A percentile compares a stretch with the other conserved stretches of the same genome.
These are phyloP conservation scores for Botrytis elliptica DNA, from an alignment of 2,329 filamentous ascomycete genomes.

Conservation along the genomic window DNA sequence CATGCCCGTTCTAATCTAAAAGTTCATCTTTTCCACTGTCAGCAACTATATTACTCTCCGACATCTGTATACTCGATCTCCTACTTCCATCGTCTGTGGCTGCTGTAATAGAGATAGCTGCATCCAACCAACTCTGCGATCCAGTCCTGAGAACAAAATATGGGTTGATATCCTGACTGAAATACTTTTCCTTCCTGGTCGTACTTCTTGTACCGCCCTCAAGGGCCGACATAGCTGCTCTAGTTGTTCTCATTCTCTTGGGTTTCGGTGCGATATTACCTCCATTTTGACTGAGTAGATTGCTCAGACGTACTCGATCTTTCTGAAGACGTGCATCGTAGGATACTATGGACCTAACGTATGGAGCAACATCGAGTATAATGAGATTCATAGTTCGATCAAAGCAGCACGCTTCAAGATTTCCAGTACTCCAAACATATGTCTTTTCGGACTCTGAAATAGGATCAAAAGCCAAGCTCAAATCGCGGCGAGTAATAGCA, in stretches of 20 bases:
- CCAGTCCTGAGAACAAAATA: slow-evolving; percentile 65
- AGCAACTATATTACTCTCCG: background rate
- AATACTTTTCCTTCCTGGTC: slow-evolving; percentile 71
- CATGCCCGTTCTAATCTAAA: background rate
- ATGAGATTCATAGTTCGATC: slow-evolving; percentile 68
- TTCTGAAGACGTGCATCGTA: slow-evolving; percentile 71
- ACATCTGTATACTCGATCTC: slow-evolving; percentile 16
- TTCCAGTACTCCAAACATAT: slow-evolving; percentile 36
- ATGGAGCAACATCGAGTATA: slow-evolving; percentile 79
- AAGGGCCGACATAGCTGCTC: slow-evolving; percentile 72
- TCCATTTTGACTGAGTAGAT: slow-evolving; percentile 59
- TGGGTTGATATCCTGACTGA: slow-evolving; percentile 60
- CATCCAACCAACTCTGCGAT: slow-evolving; percentile 33
- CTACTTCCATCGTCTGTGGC: slow-evolving; percentile 13
- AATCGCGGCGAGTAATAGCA: slow-evolving; percentile 50
- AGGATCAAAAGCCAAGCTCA: slow-evolving; percentile 60
- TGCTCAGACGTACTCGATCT: slow-evolving; percentile 62
- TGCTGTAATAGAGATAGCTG: slow-evolving; percentile 18
- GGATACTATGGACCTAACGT: slow-evolving; percentile 79
- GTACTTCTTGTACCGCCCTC: slow-evolving; percentile 69
- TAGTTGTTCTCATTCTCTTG: slow-evolving; percentile 67
- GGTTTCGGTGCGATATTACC: slow-evolving; percentile 45
- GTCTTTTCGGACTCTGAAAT: slow-evolving; percentile 53
- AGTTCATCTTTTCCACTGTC: slow-evolving; percentile 18
- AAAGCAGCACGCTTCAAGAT: slow-evolving; percentile 70